Percentiles rank a stretch among this genome's conserved stretches.
Conservation (phyloP, 805 yeast genomes). For the Pachysolen tannophilus region DNA sequence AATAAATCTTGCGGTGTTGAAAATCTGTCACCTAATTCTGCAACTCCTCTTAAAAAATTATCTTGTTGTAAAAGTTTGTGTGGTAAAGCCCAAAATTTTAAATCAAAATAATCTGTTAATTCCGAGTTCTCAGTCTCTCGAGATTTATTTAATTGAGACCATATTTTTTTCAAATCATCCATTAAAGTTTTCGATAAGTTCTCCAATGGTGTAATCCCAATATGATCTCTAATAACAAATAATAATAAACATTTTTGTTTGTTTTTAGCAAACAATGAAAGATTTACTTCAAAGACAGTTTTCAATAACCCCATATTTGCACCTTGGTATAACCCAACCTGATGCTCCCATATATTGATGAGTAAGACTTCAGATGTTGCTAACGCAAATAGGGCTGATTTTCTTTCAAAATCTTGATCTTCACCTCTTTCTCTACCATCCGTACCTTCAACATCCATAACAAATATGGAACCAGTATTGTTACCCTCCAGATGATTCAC, state of each 20-base stretch:
- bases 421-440: slow-evolving; percentile 98
- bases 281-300: slow-evolving; percentile 93
- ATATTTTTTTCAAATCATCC: slow-evolving; percentile 65
- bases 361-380: slow-evolving; percentile 87
- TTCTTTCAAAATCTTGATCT: slow-evolving; percentile 96
- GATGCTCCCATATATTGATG: slow-evolving; percentile 94
- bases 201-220: slow-evolving; percentile 77
- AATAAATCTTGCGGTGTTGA: slow-evolving; percentile 37
- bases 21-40: slow-evolving; percentile 56
- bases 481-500: slow-evolving; percentile 7
- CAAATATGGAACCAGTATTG: slow-evolving; percentile 40
- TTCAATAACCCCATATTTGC: slow-evolving; percentile 94
- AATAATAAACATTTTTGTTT: slow-evolving; percentile 53
- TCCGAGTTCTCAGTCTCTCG: slow-evolving; percentile 43
- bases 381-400: slow-evolving; percentile 90
- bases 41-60: slow-evolving; percentile 54
- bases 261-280: slow-evolving; percentile 70
- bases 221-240: slow-evolving; percentile 88
- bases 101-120: slow-evolving; percentile 74
- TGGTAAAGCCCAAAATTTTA: slow-evolving; percentile 71
- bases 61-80: slow-evolving; percentile 82
- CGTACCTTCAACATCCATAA: slow-evolving; percentile 97
- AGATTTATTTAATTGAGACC: slow-evolving; percentile 76
- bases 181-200: slow-evolving; percentile 63
- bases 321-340: slow-evolving; percentile 94